Percentiles rank a stretch among this genome's conserved stretches.
Evolutionary conservation across 352 stramenopile genomes (phyloP).

Genomic region (Pythium scleroteichum): DNA sequence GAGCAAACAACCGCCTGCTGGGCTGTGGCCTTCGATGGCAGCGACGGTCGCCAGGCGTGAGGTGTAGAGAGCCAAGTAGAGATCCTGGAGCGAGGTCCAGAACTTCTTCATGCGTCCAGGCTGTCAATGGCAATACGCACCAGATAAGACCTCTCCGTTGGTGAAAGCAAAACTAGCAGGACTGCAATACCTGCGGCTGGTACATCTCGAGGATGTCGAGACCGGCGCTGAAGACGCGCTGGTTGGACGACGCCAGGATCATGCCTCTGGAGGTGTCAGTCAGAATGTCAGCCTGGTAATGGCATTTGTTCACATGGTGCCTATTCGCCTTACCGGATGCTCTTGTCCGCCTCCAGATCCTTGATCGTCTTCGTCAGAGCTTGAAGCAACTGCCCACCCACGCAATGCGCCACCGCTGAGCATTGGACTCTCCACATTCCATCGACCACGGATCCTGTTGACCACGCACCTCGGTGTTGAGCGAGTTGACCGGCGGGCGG

Average conservation of each 20-base stretch:
- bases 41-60: conserved; percentile 85
- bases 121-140: conserved; percentile 17
- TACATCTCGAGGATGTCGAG: conserved; percentile 94
- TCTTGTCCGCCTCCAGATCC: conserved; percentile 75
- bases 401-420: too few relatives aligned
- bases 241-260: conserved; percentile 76
- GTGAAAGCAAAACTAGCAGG: background rate
- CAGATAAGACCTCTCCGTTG: too few relatives aligned
- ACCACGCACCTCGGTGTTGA: conserved; percentile 64
- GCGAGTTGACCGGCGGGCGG: conserved; percentile 77
- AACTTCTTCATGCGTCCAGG: conserved; percentile 69
- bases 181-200: conserved; percentile 58
- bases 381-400: conserved; percentile 51
- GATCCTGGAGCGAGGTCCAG: conserved; percentile 91
- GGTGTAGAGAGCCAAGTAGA: conserved; percentile 94
- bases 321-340: conserved; percentile 44
- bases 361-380: conserved; percentile 71
- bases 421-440: too few relatives aligned
- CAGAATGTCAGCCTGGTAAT: too few relatives aligned
- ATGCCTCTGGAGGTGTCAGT: conserved; percentile 71
- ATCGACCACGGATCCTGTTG: too few relatives aligned
- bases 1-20: conserved; percentile 92
- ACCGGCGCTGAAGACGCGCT: conserved; percentile 89
- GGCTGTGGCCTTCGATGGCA: conserved; percentile 91
- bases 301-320: too few relatives aligned